Evolutionary conservation across 1,139 yeast species (phyloP), one percentile per base, ranked within the genome.

Genomic region (Kodamaea plutei): DNA sequence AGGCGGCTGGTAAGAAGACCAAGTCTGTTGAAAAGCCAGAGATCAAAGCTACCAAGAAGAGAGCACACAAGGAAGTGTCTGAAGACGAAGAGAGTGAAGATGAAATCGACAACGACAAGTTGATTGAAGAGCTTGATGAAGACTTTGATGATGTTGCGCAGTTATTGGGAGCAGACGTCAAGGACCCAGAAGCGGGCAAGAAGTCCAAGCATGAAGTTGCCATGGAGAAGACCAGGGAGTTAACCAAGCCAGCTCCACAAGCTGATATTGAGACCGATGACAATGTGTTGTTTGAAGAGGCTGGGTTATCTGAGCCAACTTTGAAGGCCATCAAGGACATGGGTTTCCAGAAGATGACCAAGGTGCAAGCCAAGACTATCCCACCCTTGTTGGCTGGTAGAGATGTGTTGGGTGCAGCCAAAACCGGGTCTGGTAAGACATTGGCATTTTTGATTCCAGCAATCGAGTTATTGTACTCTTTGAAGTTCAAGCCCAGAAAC

Each of bases 381-480:
- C 97, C 97, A 6, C 96, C 97, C 10, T 68, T 91, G 43, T 66
- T 89, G 46, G 96, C 97, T 0, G 97, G 98, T 25, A 76, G 89
- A 48, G 97, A 89, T 61, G 96, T 89, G 15, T 72, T 89, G 35
- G 97, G 96, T 45, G 96, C 97, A 31, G 98, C 98, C 34, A 89
- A 91, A 63, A 91, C 98, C 2, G 98, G 98, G 28, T 88, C 96
- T 1, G 98, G 98, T 56, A 91, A 91, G 64, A 91, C 98, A 1
- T 69, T 93, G 42, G 97, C 99, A 5, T 91, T 93, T 50, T 69
- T 93, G 48, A 73, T 91, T 37, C 99, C 99, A 8, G 96, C 97
- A 26, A 80, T 93, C 41, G 98, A 91, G 62, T 66, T 88, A 64
- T 69, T 91, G 36, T 84, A 89, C 54, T 81, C 95, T 11, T 73